Evolutionary conservation across 108 stramenopile species (phyloP).

Genomic region (Fistulifera pelliculosa): DNA sequence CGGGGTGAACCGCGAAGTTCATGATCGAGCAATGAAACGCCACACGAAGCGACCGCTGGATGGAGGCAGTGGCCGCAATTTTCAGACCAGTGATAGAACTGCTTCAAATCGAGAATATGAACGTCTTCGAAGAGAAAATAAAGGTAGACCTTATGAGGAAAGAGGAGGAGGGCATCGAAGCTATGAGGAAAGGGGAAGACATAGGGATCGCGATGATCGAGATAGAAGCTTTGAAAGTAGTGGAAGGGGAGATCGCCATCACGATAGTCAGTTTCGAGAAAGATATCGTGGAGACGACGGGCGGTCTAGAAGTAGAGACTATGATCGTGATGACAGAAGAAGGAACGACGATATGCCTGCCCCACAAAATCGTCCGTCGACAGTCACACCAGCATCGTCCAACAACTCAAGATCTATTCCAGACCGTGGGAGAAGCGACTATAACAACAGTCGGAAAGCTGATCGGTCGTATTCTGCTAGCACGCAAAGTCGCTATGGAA

Average conservation of each 20-base stretch:
- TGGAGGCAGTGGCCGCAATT: conserved; percentile 1
- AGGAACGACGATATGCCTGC: conserved; percentile 1
- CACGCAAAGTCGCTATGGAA: background rate
- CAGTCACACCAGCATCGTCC: too few species aligned
- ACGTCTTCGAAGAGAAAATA: background rate
- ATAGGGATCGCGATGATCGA: conserved; percentile 1
- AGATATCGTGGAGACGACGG: background rate
- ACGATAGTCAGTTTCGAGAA: conserved; percentile 1
- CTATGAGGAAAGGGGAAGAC: background rate
- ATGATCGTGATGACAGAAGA: background rate
- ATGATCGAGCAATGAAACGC: conserved; percentile 10
- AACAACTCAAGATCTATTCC: background rate
- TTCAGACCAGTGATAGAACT: too few species aligned
- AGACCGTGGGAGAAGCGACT: background rate
- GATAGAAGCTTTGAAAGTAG: background rate
- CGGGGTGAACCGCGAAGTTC: conserved; percentile 42
- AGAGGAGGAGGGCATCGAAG: background rate
- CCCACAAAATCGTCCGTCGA: background rate
- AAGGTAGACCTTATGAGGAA: background rate
- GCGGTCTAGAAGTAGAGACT: conserved; percentile 1
- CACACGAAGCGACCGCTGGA: conserved; percentile 20
- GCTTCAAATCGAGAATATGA: background rate
- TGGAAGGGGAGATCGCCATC: background rate
- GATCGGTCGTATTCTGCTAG: background rate
- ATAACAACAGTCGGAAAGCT: background rate